These are phyloP conservation scores for Raphidocelis subcapitata DNA, from an alignment of 139 green algal genomes.

Conservation along the genomic window DNA sequence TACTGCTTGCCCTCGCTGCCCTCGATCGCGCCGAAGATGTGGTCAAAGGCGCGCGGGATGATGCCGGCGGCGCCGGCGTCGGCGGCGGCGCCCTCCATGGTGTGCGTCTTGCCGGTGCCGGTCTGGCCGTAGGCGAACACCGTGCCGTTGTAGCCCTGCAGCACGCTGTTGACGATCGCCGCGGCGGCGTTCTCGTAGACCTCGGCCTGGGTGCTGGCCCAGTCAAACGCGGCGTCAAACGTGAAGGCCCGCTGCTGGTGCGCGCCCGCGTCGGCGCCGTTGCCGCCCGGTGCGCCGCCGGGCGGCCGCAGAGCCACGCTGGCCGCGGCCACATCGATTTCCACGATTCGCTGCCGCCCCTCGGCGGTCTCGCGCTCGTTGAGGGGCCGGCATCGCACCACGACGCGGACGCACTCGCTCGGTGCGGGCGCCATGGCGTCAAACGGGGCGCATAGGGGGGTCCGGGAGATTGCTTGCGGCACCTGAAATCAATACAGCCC, in stretches of 20 bases:
- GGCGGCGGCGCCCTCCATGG: constrained; percentile 67
- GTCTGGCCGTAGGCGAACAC: constrained; percentile 83
- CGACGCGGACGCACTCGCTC: constrained; percentile 68
- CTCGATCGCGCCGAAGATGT: constrained; percentile 77
- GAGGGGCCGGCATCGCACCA: constrained; percentile 78
- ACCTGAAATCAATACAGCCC: no score
- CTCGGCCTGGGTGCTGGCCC: constrained; percentile 54
- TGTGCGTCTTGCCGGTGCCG: constrained; percentile 74
- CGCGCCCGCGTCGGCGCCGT: neutral
- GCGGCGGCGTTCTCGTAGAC: constrained; percentile 70
- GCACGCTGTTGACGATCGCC: constrained; percentile 72
- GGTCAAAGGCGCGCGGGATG: constrained; percentile 77
- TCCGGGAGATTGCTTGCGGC: no score
- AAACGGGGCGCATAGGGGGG: no score
- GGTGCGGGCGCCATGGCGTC: neutral
- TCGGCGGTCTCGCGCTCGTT: constrained; percentile 71
- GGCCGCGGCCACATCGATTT: constrained; percentile 56
- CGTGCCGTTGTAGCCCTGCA: constrained; percentile 89
- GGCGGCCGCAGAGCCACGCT: constrained; percentile 58
- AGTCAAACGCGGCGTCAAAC: constrained; percentile 84
- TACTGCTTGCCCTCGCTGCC: constrained; percentile 57
- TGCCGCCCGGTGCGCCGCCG: constrained; percentile 25
- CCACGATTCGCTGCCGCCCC: constrained; percentile 60
- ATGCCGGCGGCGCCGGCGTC: constrained; percentile 52
- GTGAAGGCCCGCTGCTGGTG: constrained; percentile 55